Conservation (phyloP, 2,329 filamentous ascomycete species). For the Paraphoma chrysanthemicola region DNA sequence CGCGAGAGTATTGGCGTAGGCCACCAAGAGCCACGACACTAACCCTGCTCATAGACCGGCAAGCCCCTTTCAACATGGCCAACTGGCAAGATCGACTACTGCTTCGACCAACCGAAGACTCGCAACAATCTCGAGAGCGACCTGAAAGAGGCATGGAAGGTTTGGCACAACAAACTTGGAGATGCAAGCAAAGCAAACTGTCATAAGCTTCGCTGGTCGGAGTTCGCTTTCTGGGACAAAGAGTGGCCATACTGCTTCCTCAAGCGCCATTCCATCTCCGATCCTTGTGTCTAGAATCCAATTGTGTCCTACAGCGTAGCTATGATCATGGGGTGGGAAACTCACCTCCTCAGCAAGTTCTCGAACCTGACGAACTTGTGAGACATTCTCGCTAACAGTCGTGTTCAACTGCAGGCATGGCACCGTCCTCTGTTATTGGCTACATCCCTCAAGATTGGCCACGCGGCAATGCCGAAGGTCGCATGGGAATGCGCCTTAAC, state of each 20-base stretch:
- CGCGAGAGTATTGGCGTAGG: too few relatives aligned
- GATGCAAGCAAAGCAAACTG: neutral
- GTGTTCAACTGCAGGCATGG: neutral
- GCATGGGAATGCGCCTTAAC: neutral
- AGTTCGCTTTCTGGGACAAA: neutral
- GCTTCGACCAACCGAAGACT: neutral
- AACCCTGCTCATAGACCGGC: neutral
- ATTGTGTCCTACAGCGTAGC: neutral
- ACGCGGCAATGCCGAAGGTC: neutral
- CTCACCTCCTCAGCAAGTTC: too few relatives aligned
- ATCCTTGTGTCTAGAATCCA: neutral
- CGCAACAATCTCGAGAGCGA: neutral
- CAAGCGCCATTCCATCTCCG: neutral
- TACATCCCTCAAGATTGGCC: neutral
- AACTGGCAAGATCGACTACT: neutral
- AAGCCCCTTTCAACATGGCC: neutral
- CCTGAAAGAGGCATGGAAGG: neutral
- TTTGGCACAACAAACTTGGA: neutral
- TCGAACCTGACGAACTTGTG: too few relatives aligned
- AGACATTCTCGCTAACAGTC: too few relatives aligned
- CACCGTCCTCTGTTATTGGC: neutral
- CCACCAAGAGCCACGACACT: neutral
- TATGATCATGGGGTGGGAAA: neutral
- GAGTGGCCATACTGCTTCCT: constrained; percentile 2
- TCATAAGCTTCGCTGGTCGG: neutral